Base-by-base conservation (phyloP, 257 asterid genomes). In the Petunia axillaris region DNA sequence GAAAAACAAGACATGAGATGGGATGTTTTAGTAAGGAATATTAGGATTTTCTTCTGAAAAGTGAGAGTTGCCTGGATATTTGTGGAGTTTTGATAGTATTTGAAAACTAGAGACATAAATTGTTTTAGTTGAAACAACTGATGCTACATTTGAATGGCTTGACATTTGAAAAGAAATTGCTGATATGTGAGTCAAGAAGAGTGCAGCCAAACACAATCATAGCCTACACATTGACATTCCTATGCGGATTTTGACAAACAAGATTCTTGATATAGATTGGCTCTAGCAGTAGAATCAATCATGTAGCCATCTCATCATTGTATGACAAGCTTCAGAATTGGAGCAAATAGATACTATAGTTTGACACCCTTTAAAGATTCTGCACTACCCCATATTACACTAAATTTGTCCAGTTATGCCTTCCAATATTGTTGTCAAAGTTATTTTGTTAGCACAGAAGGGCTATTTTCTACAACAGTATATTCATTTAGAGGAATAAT, bases 371-470 rank as follows among this genome's bases (percentile, higher is more conserved):
- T 73, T 35, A 73, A 71, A 48, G 36, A 71, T n/a, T 71, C 44
- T 48, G 50, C 77, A 71, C 44, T 36, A 71, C 60, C 60, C 77
- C 77, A 71, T 71, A 5, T 5, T 5, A 71, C 77, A 71, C 77
- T 8, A 73, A 11, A 41, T 25, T 9, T 2, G 46, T 48, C 77
- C 43, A 25, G 60, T 46, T 71, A 35, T 35, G 43, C 77, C 59
- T 71, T 48, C 8, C 2, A 68, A 54, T 7, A n/a, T 67, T 43
- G 55, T 70, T 8, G 13, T 10, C 9, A 64, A 10, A 64, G 46
- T 64, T 41, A 0, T 41, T 41, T 15, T 15, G 15, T 25, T 25
- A 0, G 0, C 25, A 25, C 25, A 25, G 25, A 66, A 15, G 75
- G 54, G 37, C 37, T 66, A 2, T 39, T 15, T 66, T 40, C 74